Conservation (phyloP, 2,329 filamentous ascomycete genomes). For the Alternaria metachromatica region DNA sequence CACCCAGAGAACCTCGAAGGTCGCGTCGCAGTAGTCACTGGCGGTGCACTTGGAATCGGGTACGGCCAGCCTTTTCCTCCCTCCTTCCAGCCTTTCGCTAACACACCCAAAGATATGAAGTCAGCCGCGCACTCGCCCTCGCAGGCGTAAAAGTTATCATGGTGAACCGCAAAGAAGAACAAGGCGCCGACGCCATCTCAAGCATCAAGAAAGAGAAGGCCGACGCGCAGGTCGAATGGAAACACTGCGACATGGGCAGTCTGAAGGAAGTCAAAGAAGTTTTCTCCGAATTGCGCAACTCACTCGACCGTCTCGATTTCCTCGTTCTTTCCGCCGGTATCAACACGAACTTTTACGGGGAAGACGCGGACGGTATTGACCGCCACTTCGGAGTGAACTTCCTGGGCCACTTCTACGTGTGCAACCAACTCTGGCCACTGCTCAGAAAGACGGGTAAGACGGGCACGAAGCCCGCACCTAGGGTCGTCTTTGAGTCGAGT, state of each 20-base stretch:
- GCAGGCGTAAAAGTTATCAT: background rate
- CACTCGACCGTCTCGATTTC: background rate
- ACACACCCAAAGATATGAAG: background rate
- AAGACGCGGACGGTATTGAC: background rate
- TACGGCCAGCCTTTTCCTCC: background rate
- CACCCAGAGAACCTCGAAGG: constrained; percentile 22
- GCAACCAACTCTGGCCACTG: background rate
- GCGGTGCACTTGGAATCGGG: background rate
- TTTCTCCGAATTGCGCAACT: background rate
- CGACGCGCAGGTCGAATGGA: background rate
- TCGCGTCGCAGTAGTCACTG: background rate
- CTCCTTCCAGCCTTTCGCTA: background rate
- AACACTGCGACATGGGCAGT: background rate
- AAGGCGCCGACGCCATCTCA: background rate
- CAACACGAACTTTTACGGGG: background rate
- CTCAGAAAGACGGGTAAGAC: background rate
- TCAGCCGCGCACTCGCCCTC: background rate
- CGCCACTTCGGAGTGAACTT: background rate
- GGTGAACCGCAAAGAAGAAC: background rate
- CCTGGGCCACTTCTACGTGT: background rate
- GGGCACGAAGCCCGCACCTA: constrained; percentile 38
- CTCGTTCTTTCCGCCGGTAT: background rate
- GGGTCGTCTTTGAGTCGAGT: constrained; percentile 53
- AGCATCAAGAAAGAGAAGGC: background rate
- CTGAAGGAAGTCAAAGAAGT: background rate